phyloP scores from a whole-genome alignment of 129 eudicot species.

The Flaveria brownii region DNA sequence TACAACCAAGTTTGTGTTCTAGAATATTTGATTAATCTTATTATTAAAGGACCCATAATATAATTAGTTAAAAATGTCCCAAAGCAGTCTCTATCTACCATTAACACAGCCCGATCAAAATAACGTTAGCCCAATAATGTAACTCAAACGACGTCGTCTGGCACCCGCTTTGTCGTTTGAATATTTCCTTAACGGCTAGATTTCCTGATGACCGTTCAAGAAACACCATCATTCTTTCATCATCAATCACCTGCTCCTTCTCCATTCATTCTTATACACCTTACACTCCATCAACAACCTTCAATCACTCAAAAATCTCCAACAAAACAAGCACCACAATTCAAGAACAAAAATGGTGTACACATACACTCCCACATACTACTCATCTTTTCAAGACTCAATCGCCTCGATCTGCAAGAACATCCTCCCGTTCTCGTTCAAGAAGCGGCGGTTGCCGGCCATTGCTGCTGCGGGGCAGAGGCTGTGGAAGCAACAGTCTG shows the following conservation, averaged over 20 bases:
- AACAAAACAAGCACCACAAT: background rate
- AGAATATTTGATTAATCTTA: too few species aligned
- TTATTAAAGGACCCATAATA: too few species aligned
- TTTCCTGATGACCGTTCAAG: constrained; percentile 54
- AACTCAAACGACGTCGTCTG: constrained; percentile 20
- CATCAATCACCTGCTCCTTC: constrained; percentile 4
- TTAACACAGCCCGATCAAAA: background rate
- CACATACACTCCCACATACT: constrained; percentile 77
- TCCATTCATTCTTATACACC: constrained; percentile 16
- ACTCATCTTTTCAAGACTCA: constrained; percentile 82
- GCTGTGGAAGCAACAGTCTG: constrained; percentile 54
- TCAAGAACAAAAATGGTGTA: constrained; percentile 50
- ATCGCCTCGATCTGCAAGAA: constrained; percentile 82
- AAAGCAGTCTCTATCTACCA: background rate
- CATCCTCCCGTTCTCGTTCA: constrained; percentile 88
- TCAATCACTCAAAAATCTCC: background rate
- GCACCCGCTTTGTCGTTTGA: constrained; percentile 18
- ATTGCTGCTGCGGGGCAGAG: constrained; percentile 65
- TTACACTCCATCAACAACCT: constrained; percentile 29
- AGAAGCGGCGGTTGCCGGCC: constrained; percentile 65
- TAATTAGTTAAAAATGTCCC: background rate
- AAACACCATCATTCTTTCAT: constrained; percentile 33
- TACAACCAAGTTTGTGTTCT: too few species aligned
- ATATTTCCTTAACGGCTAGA: constrained; percentile 60
- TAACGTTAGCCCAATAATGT: background rate